These are phyloP conservation scores for Populus euphratica DNA, from an alignment of 345 rosid genomes.

Conservation along the genomic window DNA sequence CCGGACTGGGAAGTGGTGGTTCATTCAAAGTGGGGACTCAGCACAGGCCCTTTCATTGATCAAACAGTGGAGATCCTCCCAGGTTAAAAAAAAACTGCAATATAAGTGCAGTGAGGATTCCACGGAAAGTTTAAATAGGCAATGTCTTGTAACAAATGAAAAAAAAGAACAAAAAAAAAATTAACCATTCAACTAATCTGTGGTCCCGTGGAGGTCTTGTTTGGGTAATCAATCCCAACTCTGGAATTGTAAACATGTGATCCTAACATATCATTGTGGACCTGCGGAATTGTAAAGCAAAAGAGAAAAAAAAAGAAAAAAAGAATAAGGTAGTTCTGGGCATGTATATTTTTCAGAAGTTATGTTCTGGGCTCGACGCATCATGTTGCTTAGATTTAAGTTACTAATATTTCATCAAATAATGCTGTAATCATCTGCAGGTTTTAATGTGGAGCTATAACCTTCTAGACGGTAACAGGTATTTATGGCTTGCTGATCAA, in stretches of 20 bases:
- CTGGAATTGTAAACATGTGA: constrained; percentile 46
- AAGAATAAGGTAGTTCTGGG: neutral
- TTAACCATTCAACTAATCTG: constrained; percentile 13
- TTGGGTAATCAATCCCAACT: constrained; percentile 32
- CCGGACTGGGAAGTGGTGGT: constrained; percentile 53
- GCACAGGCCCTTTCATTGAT: constrained; percentile 36
- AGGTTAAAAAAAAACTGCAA: constrained; percentile 35
- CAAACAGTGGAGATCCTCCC: constrained; percentile 36
- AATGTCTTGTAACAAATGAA: constrained; percentile 24
- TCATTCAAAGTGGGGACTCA: constrained; percentile 93
- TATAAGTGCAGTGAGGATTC: constrained; percentile 40
- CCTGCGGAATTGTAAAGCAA: neutral
- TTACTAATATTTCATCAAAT: neutral
- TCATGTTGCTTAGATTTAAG: neutral
- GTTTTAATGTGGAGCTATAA: neutral
- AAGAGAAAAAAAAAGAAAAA: neutral
- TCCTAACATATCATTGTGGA: constrained; percentile 29
- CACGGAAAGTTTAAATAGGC: constrained; percentile 25
- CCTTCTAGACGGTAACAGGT: neutral
- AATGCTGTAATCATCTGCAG: neutral
- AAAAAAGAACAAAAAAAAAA: neutral
- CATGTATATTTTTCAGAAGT: neutral
- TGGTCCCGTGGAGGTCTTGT: constrained; percentile 37
- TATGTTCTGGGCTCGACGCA: neutral
- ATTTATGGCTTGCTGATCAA: neutral